Evolutionary conservation across 1,139 yeast species (phyloP), one percentile per base, ranked within the genome.

Genomic region (Taphrina pruni): DNA sequence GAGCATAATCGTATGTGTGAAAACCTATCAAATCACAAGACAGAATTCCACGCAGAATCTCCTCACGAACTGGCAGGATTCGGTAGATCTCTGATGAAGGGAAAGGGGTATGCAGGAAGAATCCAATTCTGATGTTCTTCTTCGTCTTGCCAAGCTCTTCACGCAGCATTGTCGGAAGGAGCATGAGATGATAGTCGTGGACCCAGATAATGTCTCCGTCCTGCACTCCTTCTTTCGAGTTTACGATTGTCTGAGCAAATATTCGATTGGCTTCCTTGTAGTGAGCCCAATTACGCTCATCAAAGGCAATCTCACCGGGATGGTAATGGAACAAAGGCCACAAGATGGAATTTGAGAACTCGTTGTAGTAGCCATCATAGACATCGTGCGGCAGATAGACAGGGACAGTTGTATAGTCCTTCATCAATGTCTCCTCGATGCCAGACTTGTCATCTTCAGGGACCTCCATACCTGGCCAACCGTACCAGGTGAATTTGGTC

Each of bases 271-370:
- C 99, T 78, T 92, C 96, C 71, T 92, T 90, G 78, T 95, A 95
- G 1, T 98, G 98, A 65, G 94, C 94, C 99, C 99, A 95, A 2
- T 97, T 97, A 72, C 87, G 87, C 78, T 95, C 99, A 78, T 95
- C 99, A 77, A 95, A 95, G 77, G 90, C 92, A 90, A 95, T 95
- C 79, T 95, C 99, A 72, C 99, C 99, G 0, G 99, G 99, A 77
- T 95, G 99, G 79, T 95, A 95, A 78, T 95, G 99, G 81, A 95
- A 95, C 72, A 95, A 80, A 0, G 99, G 99, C 99, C 99, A 95
- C 73, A 95, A 81, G 72, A 95, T 95, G 60, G 87, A 84, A 79
- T 94, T 95, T 71, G 93, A 87, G 78, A 95, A 95, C 58, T 99
- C 99, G 78, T 95, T 95, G 80, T 95, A 95, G 80, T 94, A 98